Percentiles rank a stretch among this genome's conserved stretches.
Evolutionary conservation across 2,329 filamentous ascomycete species (phyloP).

Genomic region (Arthrobotrys conoides): DNA sequence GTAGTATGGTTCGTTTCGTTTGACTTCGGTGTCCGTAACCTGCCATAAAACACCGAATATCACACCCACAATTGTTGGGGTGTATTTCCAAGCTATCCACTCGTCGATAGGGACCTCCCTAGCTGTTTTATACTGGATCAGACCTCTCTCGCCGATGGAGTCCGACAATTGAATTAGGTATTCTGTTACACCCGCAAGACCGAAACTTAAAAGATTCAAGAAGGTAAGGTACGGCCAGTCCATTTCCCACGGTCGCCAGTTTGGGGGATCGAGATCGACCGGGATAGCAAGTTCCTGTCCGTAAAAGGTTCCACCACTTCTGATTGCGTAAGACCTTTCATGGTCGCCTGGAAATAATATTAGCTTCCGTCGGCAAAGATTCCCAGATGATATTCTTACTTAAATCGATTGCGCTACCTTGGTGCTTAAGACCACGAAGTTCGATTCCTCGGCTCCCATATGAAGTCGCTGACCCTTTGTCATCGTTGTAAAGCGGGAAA

Average conservation of each 20-base stretch:
- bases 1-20: constrained; percentile 77
- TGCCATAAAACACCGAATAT: constrained; percentile 77
- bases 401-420: constrained; percentile 49
- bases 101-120: constrained; percentile 70
- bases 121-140: constrained; percentile 71
- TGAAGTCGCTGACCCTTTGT: constrained; percentile 47
- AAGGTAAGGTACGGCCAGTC: constrained; percentile 73
- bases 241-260: constrained; percentile 78
- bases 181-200: constrained; percentile 72
- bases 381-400: constrained; percentile 19
- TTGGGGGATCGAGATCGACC: constrained; percentile 66
- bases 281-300: constrained; percentile 57
- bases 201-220: constrained; percentile 72
- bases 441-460: constrained; percentile 53
- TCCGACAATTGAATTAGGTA: constrained; percentile 71
- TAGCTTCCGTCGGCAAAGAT: background rate
- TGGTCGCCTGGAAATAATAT: constrained; percentile 38
- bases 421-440: constrained; percentile 55
- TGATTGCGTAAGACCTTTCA: constrained; percentile 36
- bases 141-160: constrained; percentile 65
- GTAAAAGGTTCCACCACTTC: constrained; percentile 56
- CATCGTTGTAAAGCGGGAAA: constrained; percentile 54
- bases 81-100: constrained; percentile 77
- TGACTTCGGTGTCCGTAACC: constrained; percentile 77
- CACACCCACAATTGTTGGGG: constrained; percentile 75